phyloP scores from a whole-genome alignment of 2,329 filamentous ascomycete genomes.

The Xylariaceae sp. region DNA sequence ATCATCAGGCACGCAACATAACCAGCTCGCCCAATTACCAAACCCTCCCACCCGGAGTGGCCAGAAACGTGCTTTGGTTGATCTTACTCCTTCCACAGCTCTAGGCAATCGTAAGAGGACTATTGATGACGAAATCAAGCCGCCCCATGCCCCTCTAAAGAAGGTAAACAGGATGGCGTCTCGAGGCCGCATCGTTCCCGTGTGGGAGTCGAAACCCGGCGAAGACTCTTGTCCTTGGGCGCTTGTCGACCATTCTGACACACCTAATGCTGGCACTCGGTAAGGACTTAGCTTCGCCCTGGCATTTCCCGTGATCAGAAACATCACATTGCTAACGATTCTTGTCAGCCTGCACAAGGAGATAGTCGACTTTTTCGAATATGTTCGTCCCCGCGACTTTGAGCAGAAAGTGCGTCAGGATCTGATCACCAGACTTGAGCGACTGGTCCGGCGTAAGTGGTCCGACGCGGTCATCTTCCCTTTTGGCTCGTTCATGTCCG shows the following conservation, averaged over 20 bases:
- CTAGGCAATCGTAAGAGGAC: constrained; percentile 70
- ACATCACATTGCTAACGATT: constrained; percentile 7
- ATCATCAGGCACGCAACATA: no score
- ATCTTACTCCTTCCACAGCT: constrained; percentile 37
- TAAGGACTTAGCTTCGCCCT: constrained; percentile 31
- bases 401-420: constrained; percentile 71
- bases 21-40: no score
- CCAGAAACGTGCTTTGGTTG: constrained; percentile 19
- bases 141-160: constrained; percentile 48
- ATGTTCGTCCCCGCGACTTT: constrained; percentile 68
- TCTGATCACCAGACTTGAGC: constrained; percentile 64
- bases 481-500: constrained; percentile 94
- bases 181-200: constrained; percentile 44
- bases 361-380: constrained; percentile 82
- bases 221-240: constrained; percentile 59
- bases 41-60: no score
- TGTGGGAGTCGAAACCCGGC: constrained; percentile 44
- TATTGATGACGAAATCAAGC: constrained; percentile 61
- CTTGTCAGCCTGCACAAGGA: constrained; percentile 73
- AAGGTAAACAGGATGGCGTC: constrained; percentile 44
- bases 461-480: constrained; percentile 59
- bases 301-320: background rate
- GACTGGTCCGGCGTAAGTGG: constrained; percentile 52
- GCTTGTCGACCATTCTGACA: constrained; percentile 47
- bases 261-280: constrained; percentile 51